Evolutionary conservation across 768 basidiomycete genomes (phyloP), one percentile per base, ranked within the genome.

Genomic region (Hygrophoropsis aurantiaca): DNA sequence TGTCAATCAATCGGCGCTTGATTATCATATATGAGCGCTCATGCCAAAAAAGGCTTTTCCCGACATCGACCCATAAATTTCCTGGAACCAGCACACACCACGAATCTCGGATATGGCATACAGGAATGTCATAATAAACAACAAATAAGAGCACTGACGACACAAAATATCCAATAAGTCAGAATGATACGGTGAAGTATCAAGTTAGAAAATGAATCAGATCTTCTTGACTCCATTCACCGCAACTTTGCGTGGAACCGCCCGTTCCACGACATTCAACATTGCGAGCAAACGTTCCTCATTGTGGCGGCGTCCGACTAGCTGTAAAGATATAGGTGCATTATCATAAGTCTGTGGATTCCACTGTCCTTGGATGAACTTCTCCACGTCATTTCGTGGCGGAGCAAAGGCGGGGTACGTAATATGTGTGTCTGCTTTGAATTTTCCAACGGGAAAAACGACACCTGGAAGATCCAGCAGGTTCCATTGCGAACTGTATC

Each of bases 401-500:
- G 49, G 38, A 20, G 33, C 60, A 27, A 54, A 46, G 49, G 51
- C 57, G 11, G 25, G 43, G 3, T 21, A 20, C n/a, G 54, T 25
- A 34, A 30, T 40, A 40, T 59, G 55, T 42, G 55, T 57, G 37
- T 50, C 46, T 33, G 70, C 61, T 32, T 43, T 57, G 54, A 64
- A 58, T 49, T 66, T 64, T 15, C 71, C 74, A 30, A 69, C 71
- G 21, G 78, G 78, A 60, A 80, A 76, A 3, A 70, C 74, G 16
- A 69, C 71, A 16, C 69, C 70, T 9, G 78, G 69, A 44, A 73
- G 74, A 58, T 80, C 78, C 51, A 72, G 53, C 44, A 80, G 53
- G 55, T 80, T 80, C 76, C 78, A 79, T 52, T 80, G 73, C 2
- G 74, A 73, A 5, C 72, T 73, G 55, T 78, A 79, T 6, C 69